These are phyloP conservation scores for Colletotrichum falcatum DNA, from an alignment of 2,329 filamentous ascomycete genomes.

Conservation along the genomic window DNA sequence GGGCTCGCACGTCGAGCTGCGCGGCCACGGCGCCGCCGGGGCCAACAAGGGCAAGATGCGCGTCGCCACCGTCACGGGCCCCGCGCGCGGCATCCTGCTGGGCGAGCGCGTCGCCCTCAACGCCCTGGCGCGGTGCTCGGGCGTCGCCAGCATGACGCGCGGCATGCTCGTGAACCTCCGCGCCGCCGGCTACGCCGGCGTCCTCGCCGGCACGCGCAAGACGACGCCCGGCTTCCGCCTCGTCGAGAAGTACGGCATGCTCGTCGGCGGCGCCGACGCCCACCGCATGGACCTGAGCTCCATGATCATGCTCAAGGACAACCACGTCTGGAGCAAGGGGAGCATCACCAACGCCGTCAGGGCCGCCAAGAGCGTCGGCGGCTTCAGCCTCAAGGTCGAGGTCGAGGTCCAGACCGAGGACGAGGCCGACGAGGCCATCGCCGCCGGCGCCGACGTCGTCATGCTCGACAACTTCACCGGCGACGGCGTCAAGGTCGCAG, in stretches of 20 bases:
- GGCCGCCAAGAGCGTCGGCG: slow-evolving; percentile 85
- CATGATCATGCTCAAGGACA: slow-evolving; percentile 99
- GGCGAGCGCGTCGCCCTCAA: slow-evolving; percentile 95
- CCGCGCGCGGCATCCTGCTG: slow-evolving; percentile 83
- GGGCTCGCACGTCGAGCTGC: slow-evolving; percentile 74
- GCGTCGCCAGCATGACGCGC: slow-evolving; percentile 80
- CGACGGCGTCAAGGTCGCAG: slow-evolving; percentile 80
- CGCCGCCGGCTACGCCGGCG: slow-evolving; percentile 80
- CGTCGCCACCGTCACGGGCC: slow-evolving; percentile 87
- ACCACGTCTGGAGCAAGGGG: slow-evolving; percentile 93
- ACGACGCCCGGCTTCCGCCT: slow-evolving; percentile 95
- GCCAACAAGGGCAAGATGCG: slow-evolving; percentile 60
- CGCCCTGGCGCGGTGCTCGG: slow-evolving; percentile 88
- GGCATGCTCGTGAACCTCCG: slow-evolving; percentile 68
- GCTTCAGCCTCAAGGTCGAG: slow-evolving; percentile 94
- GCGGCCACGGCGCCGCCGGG: slow-evolving; percentile 54
- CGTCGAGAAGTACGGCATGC: slow-evolving; percentile 98
- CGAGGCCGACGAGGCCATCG: slow-evolving; percentile 92
- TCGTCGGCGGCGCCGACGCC: slow-evolving; percentile 90
- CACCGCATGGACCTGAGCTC: slow-evolving; percentile 91
- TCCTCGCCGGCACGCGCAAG: slow-evolving; percentile 94
- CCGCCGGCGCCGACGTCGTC: slow-evolving; percentile 90
- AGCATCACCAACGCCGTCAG: slow-evolving; percentile 88
- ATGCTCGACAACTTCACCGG: slow-evolving; percentile 97
- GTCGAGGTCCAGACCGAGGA: slow-evolving; percentile 91